A percentile compares a stretch with the other conserved stretches of the same genome.
Conservation (phyloP, 805 yeast species). For the Maudiozyma barnettii region DNA sequence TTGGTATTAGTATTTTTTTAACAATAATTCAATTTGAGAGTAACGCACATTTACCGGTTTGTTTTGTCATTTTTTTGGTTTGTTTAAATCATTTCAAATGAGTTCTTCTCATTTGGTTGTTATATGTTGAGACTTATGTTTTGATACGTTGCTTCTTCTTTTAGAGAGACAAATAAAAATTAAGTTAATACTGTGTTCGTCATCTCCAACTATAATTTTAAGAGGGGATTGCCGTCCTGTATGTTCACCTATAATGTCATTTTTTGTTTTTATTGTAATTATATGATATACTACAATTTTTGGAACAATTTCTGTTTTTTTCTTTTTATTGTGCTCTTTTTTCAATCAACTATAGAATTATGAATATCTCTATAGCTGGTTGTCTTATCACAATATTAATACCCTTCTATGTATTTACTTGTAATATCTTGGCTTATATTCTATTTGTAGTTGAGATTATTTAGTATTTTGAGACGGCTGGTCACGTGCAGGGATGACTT, state of each 20-base stretch:
- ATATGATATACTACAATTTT: background rate
- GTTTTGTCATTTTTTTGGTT: background rate
- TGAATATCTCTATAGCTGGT: no score
- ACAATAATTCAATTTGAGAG: background rate
- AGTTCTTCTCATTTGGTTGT: background rate
- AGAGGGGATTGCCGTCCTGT: background rate
- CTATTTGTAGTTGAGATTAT: no score
- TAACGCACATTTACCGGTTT: background rate
- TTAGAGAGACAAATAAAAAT: no score
- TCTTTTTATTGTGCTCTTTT: background rate
- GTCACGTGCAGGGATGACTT: no score
- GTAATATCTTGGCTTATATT: no score
- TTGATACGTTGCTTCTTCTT: no score
- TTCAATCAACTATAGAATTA: no score
- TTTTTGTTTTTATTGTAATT: no score
- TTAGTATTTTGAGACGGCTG: no score
- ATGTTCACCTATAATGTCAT: background rate
- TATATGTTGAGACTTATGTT: background rate
- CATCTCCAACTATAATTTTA: background rate
- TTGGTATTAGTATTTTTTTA: background rate
- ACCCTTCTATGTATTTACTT: no score
- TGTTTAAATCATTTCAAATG: background rate
- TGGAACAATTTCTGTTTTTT: background rate
- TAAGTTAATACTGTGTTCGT: background rate
- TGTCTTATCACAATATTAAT: no score